Conservation (phyloP, 495 filamentous ascomycete species). For the Aspergillus diversus region DNA sequence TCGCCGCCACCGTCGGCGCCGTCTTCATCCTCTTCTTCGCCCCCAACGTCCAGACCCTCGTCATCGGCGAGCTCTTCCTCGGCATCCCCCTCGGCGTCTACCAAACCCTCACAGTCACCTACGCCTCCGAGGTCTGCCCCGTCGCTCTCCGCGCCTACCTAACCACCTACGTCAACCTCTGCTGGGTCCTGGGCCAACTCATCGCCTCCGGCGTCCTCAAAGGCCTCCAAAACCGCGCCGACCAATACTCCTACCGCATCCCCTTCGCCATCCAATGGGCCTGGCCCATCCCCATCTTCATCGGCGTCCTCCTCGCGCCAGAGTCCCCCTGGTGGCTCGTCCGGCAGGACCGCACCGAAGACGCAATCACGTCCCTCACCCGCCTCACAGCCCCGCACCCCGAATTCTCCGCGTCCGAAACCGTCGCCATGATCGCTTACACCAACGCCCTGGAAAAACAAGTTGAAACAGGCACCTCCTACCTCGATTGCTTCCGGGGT, state of each 20-base stretch:
- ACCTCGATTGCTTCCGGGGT: constrained; percentile 75
- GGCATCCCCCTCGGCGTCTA: constrained; percentile 84
- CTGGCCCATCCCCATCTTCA: constrained; percentile 75
- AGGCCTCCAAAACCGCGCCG: constrained; percentile 57
- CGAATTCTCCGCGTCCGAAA: constrained; percentile 71
- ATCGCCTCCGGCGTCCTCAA: constrained; percentile 75
- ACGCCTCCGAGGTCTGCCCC: constrained; percentile 79
- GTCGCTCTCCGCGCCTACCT: constrained; percentile 59
- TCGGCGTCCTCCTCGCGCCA: constrained; percentile 71
- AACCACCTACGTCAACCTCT: constrained; percentile 81
- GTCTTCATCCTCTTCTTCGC: constrained; percentile 79
- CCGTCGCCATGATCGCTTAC: constrained; percentile 82
- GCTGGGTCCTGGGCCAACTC: constrained; percentile 78
- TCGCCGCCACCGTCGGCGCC: constrained; percentile 65
- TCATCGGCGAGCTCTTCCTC: constrained; percentile 73
- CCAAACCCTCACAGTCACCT: constrained; percentile 78
- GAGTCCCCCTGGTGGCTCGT: constrained; percentile 86
- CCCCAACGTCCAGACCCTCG: constrained; percentile 66
- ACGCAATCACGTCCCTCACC: constrained; percentile 67
- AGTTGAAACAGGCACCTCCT: constrained; percentile 36
- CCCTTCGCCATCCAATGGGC: constrained; percentile 82
- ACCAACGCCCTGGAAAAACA: constrained; percentile 60
- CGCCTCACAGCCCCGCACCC: constrained; percentile 64
- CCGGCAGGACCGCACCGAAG: constrained; percentile 64
- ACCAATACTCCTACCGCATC: constrained; percentile 69